Percentiles rank a stretch among this genome's conserved stretches.
These are phyloP conservation scores for Pestalotiopsis sp. DNA, from an alignment of 2,329 filamentous ascomycete genomes.

Conservation along the genomic window DNA sequence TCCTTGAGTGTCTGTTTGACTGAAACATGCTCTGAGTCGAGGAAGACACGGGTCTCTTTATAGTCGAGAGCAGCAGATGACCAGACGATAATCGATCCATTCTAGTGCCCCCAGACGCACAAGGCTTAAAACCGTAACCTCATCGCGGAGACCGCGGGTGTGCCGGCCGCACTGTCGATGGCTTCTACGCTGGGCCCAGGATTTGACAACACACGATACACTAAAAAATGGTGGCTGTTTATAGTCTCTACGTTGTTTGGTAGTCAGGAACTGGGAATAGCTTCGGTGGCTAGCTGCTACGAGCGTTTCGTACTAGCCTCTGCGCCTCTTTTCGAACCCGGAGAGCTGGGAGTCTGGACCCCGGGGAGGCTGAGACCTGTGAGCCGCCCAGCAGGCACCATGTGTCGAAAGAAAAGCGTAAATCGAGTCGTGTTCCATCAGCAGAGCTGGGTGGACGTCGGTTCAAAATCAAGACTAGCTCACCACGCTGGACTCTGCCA, in stretches of 20 bases:
- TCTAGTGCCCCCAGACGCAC: not conserved
- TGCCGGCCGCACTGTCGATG: not conserved
- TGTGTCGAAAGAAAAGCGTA: not conserved
- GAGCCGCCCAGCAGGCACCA: not conserved
- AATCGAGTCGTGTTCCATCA: not conserved
- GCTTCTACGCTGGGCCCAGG: not conserved
- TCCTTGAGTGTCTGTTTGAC: not conserved
- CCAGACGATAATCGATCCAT: not conserved
- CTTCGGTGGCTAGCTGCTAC: not conserved
- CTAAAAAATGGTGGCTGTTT: not conserved
- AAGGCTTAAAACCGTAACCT: not conserved
- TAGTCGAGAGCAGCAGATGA: not conserved
- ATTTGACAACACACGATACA: not conserved
- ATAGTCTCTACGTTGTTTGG: not conserved
- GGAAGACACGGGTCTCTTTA: not conserved
- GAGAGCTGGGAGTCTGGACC: not conserved
- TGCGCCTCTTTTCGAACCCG: not conserved
- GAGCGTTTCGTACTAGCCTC: not conserved
- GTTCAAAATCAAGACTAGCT: not conserved
- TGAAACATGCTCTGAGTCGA: not conserved
- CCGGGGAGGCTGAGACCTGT: not conserved
- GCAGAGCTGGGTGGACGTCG: not conserved
- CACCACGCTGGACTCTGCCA: not conserved
- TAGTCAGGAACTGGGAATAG: conserved; percentile 2
- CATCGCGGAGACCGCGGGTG: not conserved